Conservation (phyloP, 192 early-diverging fungal genomes). For the Dispira parvispora region DNA sequence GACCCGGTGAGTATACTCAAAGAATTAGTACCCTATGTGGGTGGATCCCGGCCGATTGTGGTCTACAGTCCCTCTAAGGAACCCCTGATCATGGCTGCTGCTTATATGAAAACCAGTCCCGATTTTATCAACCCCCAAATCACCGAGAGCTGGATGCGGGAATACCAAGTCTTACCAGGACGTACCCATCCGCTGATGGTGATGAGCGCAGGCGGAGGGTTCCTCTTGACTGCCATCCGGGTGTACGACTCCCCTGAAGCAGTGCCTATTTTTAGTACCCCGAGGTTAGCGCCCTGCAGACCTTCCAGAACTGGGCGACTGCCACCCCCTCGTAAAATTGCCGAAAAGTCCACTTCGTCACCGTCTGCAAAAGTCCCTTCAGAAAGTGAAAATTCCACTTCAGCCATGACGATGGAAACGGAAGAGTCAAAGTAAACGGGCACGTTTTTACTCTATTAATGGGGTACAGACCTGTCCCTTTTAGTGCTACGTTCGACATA, state of each 20-base stretch:
- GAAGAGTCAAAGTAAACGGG: too few relatives aligned
- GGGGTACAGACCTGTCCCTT: too few relatives aligned
- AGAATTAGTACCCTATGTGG: constrained; percentile 50
- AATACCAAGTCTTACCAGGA: constrained; percentile 67
- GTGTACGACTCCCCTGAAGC: constrained; percentile 14
- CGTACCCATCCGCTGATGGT: constrained; percentile 70
- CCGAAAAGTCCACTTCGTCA: too few relatives aligned
- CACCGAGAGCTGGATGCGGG: constrained; percentile 80
- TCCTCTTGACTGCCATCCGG: constrained; percentile 43
- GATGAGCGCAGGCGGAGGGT: constrained; percentile 54
- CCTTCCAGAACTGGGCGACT: not conserved
- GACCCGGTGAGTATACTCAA: constrained; percentile 54
- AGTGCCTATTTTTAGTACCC: constrained; percentile 4
- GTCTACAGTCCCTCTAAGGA: constrained; percentile 61
- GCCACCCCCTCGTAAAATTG: not conserved
- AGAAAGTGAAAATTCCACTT: too few relatives aligned
- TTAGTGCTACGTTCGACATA: too few relatives aligned
- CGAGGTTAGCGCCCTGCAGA: not conserved
- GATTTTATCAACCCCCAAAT: constrained; percentile 69
- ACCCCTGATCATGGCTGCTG: constrained; percentile 38
- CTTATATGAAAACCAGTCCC: constrained; percentile 45
- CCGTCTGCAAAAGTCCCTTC: too few relatives aligned
- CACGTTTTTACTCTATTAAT: too few relatives aligned
- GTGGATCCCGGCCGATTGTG: constrained; percentile 70
- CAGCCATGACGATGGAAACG: too few relatives aligned